Evolutionary conservation across 495 filamentous ascomycete genomes (phyloP), one percentile per base, ranked within the genome.

Genomic region (Hypomontagnella monticulosa): DNA sequence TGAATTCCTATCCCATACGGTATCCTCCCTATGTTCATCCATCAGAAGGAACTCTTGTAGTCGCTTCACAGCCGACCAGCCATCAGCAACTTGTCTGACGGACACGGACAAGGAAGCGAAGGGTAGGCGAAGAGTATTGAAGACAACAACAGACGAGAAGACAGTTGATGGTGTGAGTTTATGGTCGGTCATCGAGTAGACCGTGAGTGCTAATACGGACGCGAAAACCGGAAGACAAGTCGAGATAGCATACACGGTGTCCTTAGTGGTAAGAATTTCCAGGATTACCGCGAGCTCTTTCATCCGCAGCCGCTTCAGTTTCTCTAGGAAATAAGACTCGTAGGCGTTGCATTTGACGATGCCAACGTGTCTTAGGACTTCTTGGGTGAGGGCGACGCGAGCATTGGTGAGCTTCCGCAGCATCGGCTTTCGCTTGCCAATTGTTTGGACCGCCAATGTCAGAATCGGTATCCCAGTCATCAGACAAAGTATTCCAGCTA

Each of bases 271-370:
- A 9, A 93, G 77, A 4, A 93, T 67, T 9, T 86, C 77, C 59
- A 90, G 88, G 43, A 92, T 86, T 11, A 84, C 82, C 9, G 78
- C 73, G 51, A 93, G 87, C 66, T 93, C 90, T 36, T 76, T 76
- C 12, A 79, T 80, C 43, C 90, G 83, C 37, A 91, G 86, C 5
- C 80, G 75, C 37, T 80, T 77, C 11, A 93, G 76, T 8, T 89
- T 80, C 9, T 79, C 77, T 10, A 92, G 77, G 71, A 93, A 93
- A 46, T 83, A 83, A 40, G 80, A 85, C 66, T 93, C 90, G 90
- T 90, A 93, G 3, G 87, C 91, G 71, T 92, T 92, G 72, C 80
- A 92, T 70, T 93, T 93, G 60, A 93, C 90, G 63, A 93, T 92
- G 7, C 89, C 78, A 16, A 92, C 89, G 3, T 85, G 83, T 42